These are phyloP conservation scores for Capsella bursapastoris DNA, from an alignment of 345 rosid species.

Conservation along the genomic window DNA sequence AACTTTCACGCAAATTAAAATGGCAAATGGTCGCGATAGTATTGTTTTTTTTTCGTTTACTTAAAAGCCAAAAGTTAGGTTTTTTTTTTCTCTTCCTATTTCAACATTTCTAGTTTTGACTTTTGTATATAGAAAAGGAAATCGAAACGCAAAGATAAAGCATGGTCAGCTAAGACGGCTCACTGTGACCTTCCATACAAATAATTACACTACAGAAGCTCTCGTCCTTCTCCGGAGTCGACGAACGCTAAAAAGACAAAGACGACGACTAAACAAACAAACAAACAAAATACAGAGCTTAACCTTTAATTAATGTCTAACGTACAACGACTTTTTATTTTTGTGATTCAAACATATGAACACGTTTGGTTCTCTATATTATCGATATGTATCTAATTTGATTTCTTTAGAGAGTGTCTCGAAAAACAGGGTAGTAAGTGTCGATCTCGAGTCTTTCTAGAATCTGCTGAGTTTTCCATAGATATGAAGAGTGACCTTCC, in stretches of 20 bases:
- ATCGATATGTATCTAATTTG: conserved; percentile 5
- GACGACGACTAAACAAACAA: not conserved
- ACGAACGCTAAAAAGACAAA: not conserved
- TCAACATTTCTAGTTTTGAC: not conserved
- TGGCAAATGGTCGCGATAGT: not conserved
- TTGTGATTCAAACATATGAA: not conserved
- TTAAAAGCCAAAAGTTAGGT: not conserved
- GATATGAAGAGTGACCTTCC: conserved; percentile 91
- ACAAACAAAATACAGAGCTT: not conserved
- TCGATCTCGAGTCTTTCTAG: conserved; percentile 85
- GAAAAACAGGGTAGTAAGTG: conserved; percentile 74
- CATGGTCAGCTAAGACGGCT: conserved; percentile 12
- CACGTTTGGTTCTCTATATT: not conserved
- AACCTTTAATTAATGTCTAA: not conserved
- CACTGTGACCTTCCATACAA: not conserved
- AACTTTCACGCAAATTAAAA: not conserved
- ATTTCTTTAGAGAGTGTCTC: conserved; percentile 36
- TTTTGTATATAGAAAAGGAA: not conserved
- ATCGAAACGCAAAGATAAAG: not conserved
- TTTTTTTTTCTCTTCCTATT: not conserved
- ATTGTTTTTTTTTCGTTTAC: too few relatives aligned
- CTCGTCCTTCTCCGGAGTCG: conserved; percentile 29
- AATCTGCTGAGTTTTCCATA: conserved; percentile 78
- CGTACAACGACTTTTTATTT: not conserved
- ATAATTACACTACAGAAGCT: conserved; percentile 23